phyloP scores from a whole-genome alignment of 345 rosid species.

The Salix exigua region DNA sequence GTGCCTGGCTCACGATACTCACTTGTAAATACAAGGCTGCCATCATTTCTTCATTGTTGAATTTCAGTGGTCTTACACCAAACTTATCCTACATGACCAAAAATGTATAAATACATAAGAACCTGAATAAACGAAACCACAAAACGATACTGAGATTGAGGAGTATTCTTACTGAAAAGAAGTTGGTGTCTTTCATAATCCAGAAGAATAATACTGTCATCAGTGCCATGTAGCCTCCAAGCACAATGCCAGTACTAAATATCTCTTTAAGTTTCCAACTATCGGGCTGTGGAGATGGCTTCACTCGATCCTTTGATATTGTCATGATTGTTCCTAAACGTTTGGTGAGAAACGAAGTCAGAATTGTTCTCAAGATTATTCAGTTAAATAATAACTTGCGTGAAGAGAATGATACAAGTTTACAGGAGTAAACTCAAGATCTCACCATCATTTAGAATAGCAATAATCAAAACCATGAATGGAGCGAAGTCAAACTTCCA shows the following conservation, averaged over 20 bases:
- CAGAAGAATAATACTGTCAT: constrained; percentile 84
- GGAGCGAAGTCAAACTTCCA: constrained; percentile 90
- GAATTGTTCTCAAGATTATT: neutral
- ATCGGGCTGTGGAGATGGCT: constrained; percentile 88
- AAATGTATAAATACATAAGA: constrained; percentile 1
- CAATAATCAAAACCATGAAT: constrained; percentile 89
- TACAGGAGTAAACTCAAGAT: constrained; percentile 3
- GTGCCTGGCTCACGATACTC: constrained; percentile 82
- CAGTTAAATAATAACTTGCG: neutral
- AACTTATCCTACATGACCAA: constrained; percentile 47
- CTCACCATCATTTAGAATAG: constrained; percentile 85
- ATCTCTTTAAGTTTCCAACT: constrained; percentile 90
- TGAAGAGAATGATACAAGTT: neutral
- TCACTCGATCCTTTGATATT: constrained; percentile 76
- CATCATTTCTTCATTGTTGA: constrained; percentile 47
- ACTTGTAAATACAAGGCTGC: constrained; percentile 86
- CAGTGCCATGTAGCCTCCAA: constrained; percentile 79
- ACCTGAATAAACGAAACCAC: neutral
- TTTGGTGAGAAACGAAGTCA: neutral
- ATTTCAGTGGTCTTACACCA: constrained; percentile 42
- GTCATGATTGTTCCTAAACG: constrained; percentile 81
- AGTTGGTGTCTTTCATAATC: constrained; percentile 63
- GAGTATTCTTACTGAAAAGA: constrained; percentile 56
- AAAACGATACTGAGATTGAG: neutral
- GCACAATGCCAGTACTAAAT: constrained; percentile 71